Percentiles rank a stretch among this genome's conserved stretches.
Evolutionary conservation across 2,329 filamentous ascomycete genomes (phyloP).

Genomic region (Aspergillus phoenicis): DNA sequence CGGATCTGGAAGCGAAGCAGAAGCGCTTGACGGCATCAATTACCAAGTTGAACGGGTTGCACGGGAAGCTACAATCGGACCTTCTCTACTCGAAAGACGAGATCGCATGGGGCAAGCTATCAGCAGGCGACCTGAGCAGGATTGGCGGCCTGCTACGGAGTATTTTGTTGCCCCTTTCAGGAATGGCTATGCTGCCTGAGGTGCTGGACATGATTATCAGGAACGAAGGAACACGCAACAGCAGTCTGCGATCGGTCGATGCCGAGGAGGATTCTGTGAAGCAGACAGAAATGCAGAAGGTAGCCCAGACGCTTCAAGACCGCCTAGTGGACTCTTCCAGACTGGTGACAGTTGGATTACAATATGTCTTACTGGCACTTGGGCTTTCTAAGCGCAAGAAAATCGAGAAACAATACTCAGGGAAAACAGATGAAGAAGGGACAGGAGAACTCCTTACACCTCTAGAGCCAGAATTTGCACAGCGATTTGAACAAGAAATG

Average conservation of each 20-base stretch:
- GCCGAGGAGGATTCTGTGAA: conserved; percentile 17
- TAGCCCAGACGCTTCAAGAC: conserved; percentile 29
- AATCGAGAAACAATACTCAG: conserved; percentile 39
- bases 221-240: conserved; percentile 23
- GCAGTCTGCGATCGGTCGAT: conserved; percentile 6
- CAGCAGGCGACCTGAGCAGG: conserved; percentile 64
- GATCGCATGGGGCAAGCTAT: conserved; percentile 68
- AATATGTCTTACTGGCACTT: conserved; percentile 60
- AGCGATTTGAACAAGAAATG: conserved; percentile 55
- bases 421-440: conserved; percentile 52
- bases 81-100: conserved; percentile 72
- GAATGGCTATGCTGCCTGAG: conserved; percentile 69
- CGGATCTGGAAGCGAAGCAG: conserved; percentile 21
- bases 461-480: conserved; percentile 59
- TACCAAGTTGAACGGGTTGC: conserved; percentile 55
- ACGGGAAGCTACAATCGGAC: conserved; percentile 67
- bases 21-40: conserved; percentile 37
- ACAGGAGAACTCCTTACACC: conserved; percentile 54
- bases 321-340: conserved; percentile 63
- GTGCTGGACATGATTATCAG: conserved; percentile 55
- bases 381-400: conserved; percentile 42
- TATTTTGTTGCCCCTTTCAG: conserved; percentile 65
- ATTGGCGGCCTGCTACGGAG: conserved; percentile 62
- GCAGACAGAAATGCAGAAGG: conserved; percentile 27
- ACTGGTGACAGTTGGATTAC: conserved; percentile 62